Base-by-base conservation (phyloP, 2,329 filamentous ascomycete species). In the Penicillium sp. region DNA sequence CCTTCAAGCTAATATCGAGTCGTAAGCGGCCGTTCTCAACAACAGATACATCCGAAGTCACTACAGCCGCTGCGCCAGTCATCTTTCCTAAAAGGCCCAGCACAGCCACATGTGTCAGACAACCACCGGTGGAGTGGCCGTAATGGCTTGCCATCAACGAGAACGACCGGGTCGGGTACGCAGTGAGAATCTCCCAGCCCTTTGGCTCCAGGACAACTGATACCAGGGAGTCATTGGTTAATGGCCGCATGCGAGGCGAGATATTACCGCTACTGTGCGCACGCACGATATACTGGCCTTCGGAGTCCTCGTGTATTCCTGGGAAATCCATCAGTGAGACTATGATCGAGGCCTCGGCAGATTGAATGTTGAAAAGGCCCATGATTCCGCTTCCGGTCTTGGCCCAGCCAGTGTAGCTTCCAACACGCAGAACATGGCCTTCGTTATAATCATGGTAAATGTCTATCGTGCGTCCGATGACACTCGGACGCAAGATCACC, bases 11-110 rank as follows among this genome's bases (percentile, higher is more conserved):
- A 1, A 88, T 84, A 64, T 85, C 84, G 12, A 95, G 74, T 8
- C 84, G 74, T 19, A 94, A 75, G 16, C 84, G 68, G 11, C 85
- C 85, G 54, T 84, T 87, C 8, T 80, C 77, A 35, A 82, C 74
- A 62, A 86, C 69, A 33, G 81, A 81, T 42, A 87, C 81, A 28
- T 82, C 79, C n/a, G 78, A 86, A 36, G 78, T 80, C 1, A 88
- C 77, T 8, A 96, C 81, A 0, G 91, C 91, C 1, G 90, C 91
- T 0, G 88, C 85, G 0, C 91, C 93, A 0, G 91, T 91, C 89
- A 97, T 96, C 73, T 97, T 96, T 2, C 84, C 88, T 4, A 96
- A 61, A 2, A 97, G 77, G 0, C 93, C 93, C 0, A 97, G 73
- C 17, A 88, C 86, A 0, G 90, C 86, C 1, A 92, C 78, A 41